Base-by-base conservation (phyloP, 1,284 basidiomycete genomes). In the Phellinidium pouzarii region DNA sequence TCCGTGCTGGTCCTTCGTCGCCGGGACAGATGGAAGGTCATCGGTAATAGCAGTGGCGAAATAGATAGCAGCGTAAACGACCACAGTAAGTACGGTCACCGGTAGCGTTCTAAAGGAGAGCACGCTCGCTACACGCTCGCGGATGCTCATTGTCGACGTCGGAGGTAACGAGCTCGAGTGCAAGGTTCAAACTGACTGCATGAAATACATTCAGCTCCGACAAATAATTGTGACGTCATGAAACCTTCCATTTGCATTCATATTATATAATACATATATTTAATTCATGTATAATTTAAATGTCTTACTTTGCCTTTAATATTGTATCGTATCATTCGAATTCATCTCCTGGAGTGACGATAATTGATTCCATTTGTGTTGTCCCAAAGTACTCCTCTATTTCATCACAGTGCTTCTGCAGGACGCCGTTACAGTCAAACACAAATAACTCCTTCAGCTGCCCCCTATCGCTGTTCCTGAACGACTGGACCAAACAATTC, bases 51-150 rank as follows among this genome's bases (percentile, higher is more conserved):
- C 63, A 2, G 86, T 73, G n/a, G 74, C 66, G 11, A 65, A 63
- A 56, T 83, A 79, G 48, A 84, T 67, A 1, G 71, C 62, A 1
- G 66, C 64, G 60, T 87, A 89, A 47, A 80, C 59, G 48, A 79
- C 53, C 14, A 77, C 55, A 12, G 75, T 65, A 2, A 84, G 61
- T 20, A 78, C 58, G 0, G 81, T 80, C 8, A 79, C 78, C 1
- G 79, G 76, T 3, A 72, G 44, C 3, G 68, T 69, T 52, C 63
- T 64, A 60, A 74, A 76, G 14, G 60, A 63, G 11, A 71, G 59
- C 36, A 64, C 48, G 36, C 56, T 52, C 50, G 56, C 27, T 44
- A 66, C 19, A 25, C 55, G 42, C 23, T 56, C 54, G 38, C 50
- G 54, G 34, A 52, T 46, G 50, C 43, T 23, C 50, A 52, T 52